These are phyloP conservation scores for Forsythia viridissima DNA, from an alignment of 257 asterid genomes.

Conservation along the genomic window DNA sequence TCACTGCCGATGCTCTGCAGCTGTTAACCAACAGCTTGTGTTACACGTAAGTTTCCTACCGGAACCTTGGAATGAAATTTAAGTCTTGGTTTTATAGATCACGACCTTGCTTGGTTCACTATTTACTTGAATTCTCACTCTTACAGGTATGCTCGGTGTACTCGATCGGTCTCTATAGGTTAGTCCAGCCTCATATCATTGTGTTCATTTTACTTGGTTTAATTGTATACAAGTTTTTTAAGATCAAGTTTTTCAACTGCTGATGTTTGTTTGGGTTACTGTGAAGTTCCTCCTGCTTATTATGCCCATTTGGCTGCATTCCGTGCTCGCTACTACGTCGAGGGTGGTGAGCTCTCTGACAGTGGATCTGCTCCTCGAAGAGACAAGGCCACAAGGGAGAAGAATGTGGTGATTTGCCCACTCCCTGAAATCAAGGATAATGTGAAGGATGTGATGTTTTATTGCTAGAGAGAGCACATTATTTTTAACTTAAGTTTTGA, in stretches of 20 bases:
- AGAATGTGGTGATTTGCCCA: constrained; percentile 17
- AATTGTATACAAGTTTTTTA: background rate
- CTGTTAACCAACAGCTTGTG: constrained; percentile 59
- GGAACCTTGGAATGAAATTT: background rate
- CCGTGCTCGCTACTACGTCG: constrained; percentile 70
- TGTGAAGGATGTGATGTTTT: constrained; percentile 76
- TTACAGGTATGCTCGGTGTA: constrained; percentile 72
- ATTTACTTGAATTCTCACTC: background rate
- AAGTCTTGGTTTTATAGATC: background rate
- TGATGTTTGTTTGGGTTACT: background rate
- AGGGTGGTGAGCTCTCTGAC: constrained; percentile 37
- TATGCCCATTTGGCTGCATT: constrained; percentile 82
- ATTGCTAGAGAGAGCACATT: constrained; percentile 31
- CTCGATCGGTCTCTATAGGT: constrained; percentile 77
- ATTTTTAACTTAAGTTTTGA: background rate
- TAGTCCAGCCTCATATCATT: constrained; percentile 1
- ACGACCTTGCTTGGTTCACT: background rate
- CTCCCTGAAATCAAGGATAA: constrained; percentile 48
- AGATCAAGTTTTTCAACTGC: background rate
- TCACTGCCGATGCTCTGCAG: constrained; percentile 73
- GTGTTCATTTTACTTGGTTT: background rate
- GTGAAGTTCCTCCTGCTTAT: constrained; percentile 82
- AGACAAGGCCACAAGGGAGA: constrained; percentile 43
- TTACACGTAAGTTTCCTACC: constrained; percentile 59
- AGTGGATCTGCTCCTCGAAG: constrained; percentile 40